Evolutionary conservation across 202 grass and related monocot species (phyloP).

Genomic region (Setaria italica): DNA sequence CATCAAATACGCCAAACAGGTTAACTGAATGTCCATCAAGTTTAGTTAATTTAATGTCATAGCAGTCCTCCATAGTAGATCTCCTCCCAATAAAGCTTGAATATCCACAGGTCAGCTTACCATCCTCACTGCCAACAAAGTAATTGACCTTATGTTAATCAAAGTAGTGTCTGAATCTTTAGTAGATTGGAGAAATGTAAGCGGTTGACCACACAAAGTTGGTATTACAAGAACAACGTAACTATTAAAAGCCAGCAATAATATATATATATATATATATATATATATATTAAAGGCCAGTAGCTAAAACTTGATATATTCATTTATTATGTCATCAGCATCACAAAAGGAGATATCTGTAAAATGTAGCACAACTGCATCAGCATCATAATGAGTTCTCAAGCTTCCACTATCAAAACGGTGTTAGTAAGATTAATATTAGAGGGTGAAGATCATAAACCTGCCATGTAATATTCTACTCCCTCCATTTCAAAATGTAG

Average conservation of each 20-base stretch:
- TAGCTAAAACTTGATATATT: conserved; percentile 2
- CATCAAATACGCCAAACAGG: conserved; percentile 91
- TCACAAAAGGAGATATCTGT: neutral
- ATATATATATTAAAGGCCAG: neutral
- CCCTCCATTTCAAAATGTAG: too few species aligned
- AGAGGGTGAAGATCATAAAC: neutral
- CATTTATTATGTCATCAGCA: neutral
- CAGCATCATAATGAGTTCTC: neutral
- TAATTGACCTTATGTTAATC: conserved; percentile 29
- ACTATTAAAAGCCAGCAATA: neutral
- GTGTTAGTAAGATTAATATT: neutral
- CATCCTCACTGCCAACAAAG: conserved; percentile 68
- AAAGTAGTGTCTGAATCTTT: conserved; percentile 21
- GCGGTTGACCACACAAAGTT: neutral
- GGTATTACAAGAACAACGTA: neutral
- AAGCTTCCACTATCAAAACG: neutral
- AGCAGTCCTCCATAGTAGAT: conserved; percentile 85
- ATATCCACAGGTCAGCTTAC: conserved; percentile 72
- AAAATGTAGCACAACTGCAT: neutral
- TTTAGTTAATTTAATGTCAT: conserved; percentile 68
- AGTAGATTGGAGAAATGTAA: neutral
- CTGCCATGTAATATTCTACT: neutral
- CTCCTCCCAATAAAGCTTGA: conserved; percentile 74
- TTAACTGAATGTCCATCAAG: conserved; percentile 58
- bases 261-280: too few species aligned